Base-by-base conservation (phyloP, 805 yeast species). In the Candida maltosa region DNA sequence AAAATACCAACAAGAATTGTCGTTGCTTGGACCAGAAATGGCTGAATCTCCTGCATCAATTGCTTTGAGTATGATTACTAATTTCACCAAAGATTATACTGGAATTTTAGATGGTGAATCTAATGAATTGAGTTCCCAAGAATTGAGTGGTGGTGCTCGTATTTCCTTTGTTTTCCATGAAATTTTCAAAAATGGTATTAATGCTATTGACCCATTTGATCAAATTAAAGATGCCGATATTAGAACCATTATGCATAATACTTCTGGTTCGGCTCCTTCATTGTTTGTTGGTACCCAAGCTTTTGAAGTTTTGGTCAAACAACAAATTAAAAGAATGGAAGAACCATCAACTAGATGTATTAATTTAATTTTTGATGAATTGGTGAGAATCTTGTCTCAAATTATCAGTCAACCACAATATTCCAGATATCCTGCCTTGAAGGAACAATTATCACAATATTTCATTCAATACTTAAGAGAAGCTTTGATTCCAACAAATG, bases 141-240 rank as follows among this genome's bases (percentile, higher is more conserved):
- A 93, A 65, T 75, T 93, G 48, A 84, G 95, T 46, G 98, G 98
- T 57, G 98, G 96, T 63, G 98, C 98, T 0, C 84, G 98, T 73
- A 85, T 91, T 43, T 82, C 95, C 20, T 93, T 88, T 69, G 97
- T 91, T 14, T 93, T 91, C 70, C 97, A 91, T 60, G 97, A 91
- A 67, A 84, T 93, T 39, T 91, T 80, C 70, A 83, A 91, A 56
- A 89, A 87, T 58, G 97, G 97, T 65, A 75, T 91, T 37, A 77
- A 78, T 54, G 85, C 96, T 0, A 72, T 91, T 39, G 97, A 91
- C 60, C 98, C 98, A 33, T 93, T 87, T 59, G 97, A 91, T 57
- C 95, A 88, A 61, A 88, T 91, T 51, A 87, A 87, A 63, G 97
- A 91, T 57, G 82, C 87, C 20, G 98, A 91, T 59, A 91, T 91